A percentile compares a stretch with the other conserved stretches of the same genome.
These are phyloP conservation scores for Pestalotiopsis sp. DNA, from an alignment of 2,329 filamentous ascomycete genomes.

Conservation along the genomic window DNA sequence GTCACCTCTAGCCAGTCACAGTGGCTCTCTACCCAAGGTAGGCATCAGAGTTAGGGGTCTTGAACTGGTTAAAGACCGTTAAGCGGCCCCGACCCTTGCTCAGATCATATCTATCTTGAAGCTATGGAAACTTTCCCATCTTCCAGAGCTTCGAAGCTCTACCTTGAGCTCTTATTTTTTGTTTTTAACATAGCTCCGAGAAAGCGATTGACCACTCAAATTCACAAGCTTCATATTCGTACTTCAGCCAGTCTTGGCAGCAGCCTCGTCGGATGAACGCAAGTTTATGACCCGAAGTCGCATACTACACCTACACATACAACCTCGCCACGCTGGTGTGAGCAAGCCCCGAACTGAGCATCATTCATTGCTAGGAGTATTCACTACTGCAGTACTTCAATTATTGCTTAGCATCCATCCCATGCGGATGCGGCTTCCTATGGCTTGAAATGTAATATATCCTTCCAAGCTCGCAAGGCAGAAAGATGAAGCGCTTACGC, in stretches of 20 bases:
- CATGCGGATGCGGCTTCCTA: not conserved
- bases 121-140: not conserved
- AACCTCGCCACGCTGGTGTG: no score
- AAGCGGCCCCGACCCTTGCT: conserved; percentile 5
- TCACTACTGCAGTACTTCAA: no score
- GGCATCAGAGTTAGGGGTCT: not conserved
- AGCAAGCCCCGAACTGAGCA: no score
- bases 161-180: not conserved
- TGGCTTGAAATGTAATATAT: conserved; percentile 34
- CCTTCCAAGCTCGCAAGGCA: conserved; percentile 23
- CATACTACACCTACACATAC: no score
- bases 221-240: no score
- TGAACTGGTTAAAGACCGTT: not conserved
- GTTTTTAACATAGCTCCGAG: not conserved
- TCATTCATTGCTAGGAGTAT: no score
- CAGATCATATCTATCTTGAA: not conserved
- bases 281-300: no score
- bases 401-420: not conserved
- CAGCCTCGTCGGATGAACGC: no score
- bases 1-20: not conserved
- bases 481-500: conserved; percentile 65
- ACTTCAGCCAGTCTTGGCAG: no score
- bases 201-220: not conserved
- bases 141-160: not conserved
- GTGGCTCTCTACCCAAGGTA: not conserved